A percentile compares a stretch with the other conserved stretches of the same genome.
These are phyloP conservation scores for Cutaneotrichosporon sp. DNA, from an alignment of 1,284 basidiomycete genomes.

Conservation along the genomic window DNA sequence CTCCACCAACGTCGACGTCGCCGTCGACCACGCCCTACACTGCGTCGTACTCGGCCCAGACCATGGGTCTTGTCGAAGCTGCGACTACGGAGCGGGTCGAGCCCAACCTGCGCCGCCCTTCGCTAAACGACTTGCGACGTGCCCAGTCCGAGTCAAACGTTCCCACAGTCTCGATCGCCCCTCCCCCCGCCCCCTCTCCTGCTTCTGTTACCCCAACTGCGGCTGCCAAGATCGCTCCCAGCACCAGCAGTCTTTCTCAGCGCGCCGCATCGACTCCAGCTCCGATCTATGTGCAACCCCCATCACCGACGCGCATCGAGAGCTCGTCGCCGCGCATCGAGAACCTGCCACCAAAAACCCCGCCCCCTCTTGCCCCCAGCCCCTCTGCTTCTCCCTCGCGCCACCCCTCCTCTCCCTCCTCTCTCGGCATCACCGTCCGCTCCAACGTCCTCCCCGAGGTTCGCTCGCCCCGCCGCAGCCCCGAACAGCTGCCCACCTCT, in stretches of 20 bases:
- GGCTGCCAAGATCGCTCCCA: too few relatives aligned
- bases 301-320: slow-evolving; percentile 3
- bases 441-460: slow-evolving; percentile 40
- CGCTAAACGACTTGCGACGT: slow-evolving; percentile 6
- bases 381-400: background rate
- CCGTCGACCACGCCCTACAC: too few relatives aligned
- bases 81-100: slow-evolving; percentile 13
- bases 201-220: background rate
- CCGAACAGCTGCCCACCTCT: slow-evolving; percentile 24
- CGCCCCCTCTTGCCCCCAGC: background rate
- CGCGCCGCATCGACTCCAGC: background rate
- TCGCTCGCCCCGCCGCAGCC: slow-evolving; percentile 35
- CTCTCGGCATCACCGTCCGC: slow-evolving; percentile 11
- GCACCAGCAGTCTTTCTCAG: background rate
- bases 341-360: background rate
- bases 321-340: background rate
- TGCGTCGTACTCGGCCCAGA: background rate
- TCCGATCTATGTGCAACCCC: slow-evolving; percentile 7
- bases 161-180: background rate
- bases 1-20: background rate
- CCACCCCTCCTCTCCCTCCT: background rate
- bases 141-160: slow-evolving; percentile 11
- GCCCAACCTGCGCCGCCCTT: background rate
- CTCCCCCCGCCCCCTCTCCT: background rate
- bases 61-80: slow-evolving; percentile 1